Evolutionary conservation across 2,329 filamentous ascomycete genomes (phyloP), one percentile per base, ranked within the genome.

Genomic region (Simplicillium sp.): DNA sequence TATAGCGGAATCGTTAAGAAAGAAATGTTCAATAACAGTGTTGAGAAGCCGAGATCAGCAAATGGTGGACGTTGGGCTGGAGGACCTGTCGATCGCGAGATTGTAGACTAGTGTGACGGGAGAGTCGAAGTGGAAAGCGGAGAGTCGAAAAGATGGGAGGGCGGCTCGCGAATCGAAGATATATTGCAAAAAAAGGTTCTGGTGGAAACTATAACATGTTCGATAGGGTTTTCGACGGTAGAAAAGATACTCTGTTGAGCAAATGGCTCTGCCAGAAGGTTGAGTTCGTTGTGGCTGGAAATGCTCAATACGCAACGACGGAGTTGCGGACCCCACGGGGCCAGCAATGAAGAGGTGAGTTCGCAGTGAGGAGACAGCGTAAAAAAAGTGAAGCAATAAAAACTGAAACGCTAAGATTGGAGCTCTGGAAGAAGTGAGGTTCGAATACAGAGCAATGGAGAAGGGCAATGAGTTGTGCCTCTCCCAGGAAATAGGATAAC

Each of bases 281-380:
- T 25, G 20, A 25, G 20, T 25, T 25, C 20, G 20, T 25, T 9
- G 20, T 28, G 34, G 36, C 36, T 38, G 37, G 38, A 35, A 39
- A 36, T 39, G 36, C 40, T 36, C 35, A 36, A 36, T 16, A 37
- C 29, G 15, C 11, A 40, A 37, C 31, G 12, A 25, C 31, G 31
- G 34, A 37, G 29, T 16, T 44, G 43, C 43, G 39, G 43, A 44
- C 43, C 43, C 43, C 43, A 44, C 43, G 37, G 43, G 43, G 43
- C 39, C 43, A 44, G 39, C 39, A 44, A 36, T 32, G 39, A 31
- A 34, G 37, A 36, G 17, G 16, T 3, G 37, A 41, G 31, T 33
- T 33, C 31, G 31, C 31, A 33, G 31, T 33, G 31, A 33, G 13
- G 31, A 33, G 12, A 11, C 31, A 33, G 31, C 5, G 12, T 7